Percentiles rank a stretch among this genome's conserved stretches.
Evolutionary conservation across 2,329 filamentous ascomycete genomes (phyloP).

Genomic region (Ceratocystis huliohia): DNA sequence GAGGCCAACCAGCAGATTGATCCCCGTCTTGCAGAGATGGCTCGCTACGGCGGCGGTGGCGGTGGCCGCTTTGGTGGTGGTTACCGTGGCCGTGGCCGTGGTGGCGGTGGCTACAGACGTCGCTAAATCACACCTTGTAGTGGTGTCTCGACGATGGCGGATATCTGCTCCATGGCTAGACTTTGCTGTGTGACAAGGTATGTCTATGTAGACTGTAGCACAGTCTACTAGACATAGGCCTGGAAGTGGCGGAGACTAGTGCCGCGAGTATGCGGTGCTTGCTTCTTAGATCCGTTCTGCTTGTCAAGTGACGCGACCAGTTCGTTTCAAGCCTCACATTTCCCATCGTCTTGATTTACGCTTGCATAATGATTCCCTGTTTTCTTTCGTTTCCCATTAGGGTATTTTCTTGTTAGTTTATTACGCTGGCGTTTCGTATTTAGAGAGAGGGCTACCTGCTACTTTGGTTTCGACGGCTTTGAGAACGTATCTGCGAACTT

Average conservation of each 20-base stretch:
- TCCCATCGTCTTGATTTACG: constrained; percentile 7
- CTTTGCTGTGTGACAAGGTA: constrained; percentile 27
- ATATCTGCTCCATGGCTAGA: not conserved
- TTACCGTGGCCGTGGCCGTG: constrained; percentile 48
- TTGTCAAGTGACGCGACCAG: constrained; percentile 40
- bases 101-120: constrained; percentile 36
- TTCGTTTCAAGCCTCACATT: constrained; percentile 27
- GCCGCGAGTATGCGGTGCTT: not conserved
- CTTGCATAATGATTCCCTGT: constrained; percentile 17
- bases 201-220: constrained; percentile 34
- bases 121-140: constrained; percentile 24
- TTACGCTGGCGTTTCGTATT: constrained; percentile 18
- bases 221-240: not conserved
- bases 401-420: constrained; percentile 13
- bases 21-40: constrained; percentile 90
- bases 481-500: not conserved
- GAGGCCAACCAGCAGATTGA: constrained; percentile 98
- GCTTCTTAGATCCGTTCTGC: constrained; percentile 24
- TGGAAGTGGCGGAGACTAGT: not conserved
- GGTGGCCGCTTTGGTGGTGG: constrained; percentile 62
- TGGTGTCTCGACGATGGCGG: constrained; percentile 1
- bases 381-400: constrained; percentile 4
- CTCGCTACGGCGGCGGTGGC: constrained; percentile 75
- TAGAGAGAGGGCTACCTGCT: constrained; percentile 16
- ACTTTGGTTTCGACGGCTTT: constrained; percentile 4